Conservation (phyloP, 441 rosid genomes). For the Hypseocharis bilobata region DNA sequence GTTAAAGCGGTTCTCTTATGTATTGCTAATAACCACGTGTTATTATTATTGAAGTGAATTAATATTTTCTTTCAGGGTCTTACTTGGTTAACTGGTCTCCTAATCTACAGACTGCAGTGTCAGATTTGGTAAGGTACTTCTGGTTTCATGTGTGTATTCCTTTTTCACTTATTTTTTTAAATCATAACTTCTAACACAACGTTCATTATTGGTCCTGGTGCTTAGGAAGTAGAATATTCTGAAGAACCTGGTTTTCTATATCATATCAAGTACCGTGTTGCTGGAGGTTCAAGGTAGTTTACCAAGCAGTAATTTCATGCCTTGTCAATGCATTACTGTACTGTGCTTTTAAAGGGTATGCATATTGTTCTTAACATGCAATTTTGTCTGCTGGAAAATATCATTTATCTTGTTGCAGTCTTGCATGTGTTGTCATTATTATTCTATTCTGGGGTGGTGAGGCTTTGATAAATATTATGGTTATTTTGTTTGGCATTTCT, state of each 20-base stretch:
- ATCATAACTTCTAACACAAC: slow-evolving; percentile 12
- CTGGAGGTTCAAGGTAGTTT: slow-evolving; percentile 77
- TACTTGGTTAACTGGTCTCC: slow-evolving; percentile 99
- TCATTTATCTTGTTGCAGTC: not conserved
- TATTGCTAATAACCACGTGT: slow-evolving; percentile 2
- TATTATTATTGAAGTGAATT: slow-evolving; percentile 10
- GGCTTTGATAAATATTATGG: slow-evolving; percentile 1
- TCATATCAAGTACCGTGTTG: slow-evolving; percentile 88
- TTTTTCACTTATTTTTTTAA: slow-evolving; percentile 12
- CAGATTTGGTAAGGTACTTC: slow-evolving; percentile 65
- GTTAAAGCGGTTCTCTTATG: not conserved
- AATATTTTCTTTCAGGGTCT: slow-evolving; percentile 54
- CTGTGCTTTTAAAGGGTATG: not conserved
- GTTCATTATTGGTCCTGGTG: slow-evolving; percentile 14
- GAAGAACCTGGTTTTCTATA: slow-evolving; percentile 85
- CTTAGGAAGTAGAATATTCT: slow-evolving; percentile 92
- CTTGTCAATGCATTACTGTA: not conserved
- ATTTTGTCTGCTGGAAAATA: not conserved
- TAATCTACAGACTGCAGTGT: slow-evolving; percentile 91
- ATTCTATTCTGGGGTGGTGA: not conserved
- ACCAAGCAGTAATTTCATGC: not conserved
- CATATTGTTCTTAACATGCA: not conserved
- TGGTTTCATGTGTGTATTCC: slow-evolving; percentile 19
- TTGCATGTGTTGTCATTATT: not conserved
- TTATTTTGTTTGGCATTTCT: not conserved